These are phyloP conservation scores for Arachis stenosperma DNA, from an alignment of 306 rosid genomes.

Conservation along the genomic window DNA sequence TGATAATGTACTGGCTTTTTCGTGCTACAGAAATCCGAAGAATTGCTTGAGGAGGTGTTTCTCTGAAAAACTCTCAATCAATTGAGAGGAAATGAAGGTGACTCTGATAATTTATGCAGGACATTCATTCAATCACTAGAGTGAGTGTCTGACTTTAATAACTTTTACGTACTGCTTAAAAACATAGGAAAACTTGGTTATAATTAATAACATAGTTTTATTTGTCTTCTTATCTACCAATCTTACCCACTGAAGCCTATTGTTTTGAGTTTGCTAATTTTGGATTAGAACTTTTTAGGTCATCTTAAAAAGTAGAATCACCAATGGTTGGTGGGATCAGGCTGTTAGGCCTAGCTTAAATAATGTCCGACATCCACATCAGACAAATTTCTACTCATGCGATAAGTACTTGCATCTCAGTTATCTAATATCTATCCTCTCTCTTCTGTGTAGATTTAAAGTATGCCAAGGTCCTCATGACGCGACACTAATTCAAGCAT, in stretches of 20 bases:
- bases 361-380: not conserved
- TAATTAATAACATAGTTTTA: not conserved
- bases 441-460: constrained; percentile 55
- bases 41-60: constrained; percentile 88
- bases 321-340: not conserved
- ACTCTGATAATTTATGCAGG: too few species aligned
- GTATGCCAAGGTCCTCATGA: constrained; percentile 91
- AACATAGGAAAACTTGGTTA: constrained; percentile 21
- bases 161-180: constrained; percentile 27
- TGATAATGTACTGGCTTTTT: constrained; percentile 28
- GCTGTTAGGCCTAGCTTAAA: not conserved
- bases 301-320: constrained; percentile 24
- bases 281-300: constrained; percentile 18
- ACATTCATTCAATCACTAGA: too few species aligned
- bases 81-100: too few species aligned
- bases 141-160: constrained; percentile 50
- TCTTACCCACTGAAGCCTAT: constrained; percentile 9
- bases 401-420: constrained; percentile 32
- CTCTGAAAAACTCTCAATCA: constrained; percentile 83
- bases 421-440: constrained; percentile 33
- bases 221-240: not conserved
- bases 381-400: constrained; percentile 19
- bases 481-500: constrained; percentile 62
- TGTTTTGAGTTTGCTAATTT: not conserved
- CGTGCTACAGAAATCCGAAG: constrained; percentile 73